Evolutionary conservation across 257 asterid species (phyloP), one percentile per base, ranked within the genome.

Genomic region (Gentiana macrophylla): DNA sequence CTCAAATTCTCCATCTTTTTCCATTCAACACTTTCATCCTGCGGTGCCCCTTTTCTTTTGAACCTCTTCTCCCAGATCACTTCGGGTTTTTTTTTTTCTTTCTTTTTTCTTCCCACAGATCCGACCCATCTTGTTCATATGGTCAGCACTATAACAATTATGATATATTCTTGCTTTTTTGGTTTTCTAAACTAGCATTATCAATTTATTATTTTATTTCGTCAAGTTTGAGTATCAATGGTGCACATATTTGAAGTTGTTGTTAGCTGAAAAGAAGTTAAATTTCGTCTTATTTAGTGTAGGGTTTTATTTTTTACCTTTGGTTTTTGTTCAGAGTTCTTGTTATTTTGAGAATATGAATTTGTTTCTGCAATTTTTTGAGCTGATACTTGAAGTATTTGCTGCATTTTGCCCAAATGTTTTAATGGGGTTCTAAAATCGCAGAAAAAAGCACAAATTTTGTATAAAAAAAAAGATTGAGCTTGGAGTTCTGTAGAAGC

Each of bases 401-500:
- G 62, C 52, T 36, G 62, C 62, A 44, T 52, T 62, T n/a, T 52
- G 6, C 12, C 34, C 43, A 50, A 5, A 15, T 38, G 8, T 32
- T 15, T n/a, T 9, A 35, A 4, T 10, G 32, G 49, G 24, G 55
- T 37, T 24, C 12, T 63, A 5, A 12, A 50, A 4, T 49, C 3
- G 49, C 55, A 60, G 41, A 32, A 49, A 56, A 63, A 72, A 79
- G 73, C 59, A 61, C 65, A 24, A 24, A 24, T 24, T 24, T 24
- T 24, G 24, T 24, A 24, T 0, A 24, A 24, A 52, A 65, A 35
- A n/a, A 5, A 52, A 56, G 63, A 50, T 71, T 64, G 62, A 53
- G 60, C 5, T 15, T 47, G 64, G 63, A 63, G 65, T 41, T 52
- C 32, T 70, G 47, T 51, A 63, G 65, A 72, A 72, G 60, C 56